Evolutionary conservation across 164 flowering plant species (phyloP).

Genomic region (Aristolochia fimbriata): DNA sequence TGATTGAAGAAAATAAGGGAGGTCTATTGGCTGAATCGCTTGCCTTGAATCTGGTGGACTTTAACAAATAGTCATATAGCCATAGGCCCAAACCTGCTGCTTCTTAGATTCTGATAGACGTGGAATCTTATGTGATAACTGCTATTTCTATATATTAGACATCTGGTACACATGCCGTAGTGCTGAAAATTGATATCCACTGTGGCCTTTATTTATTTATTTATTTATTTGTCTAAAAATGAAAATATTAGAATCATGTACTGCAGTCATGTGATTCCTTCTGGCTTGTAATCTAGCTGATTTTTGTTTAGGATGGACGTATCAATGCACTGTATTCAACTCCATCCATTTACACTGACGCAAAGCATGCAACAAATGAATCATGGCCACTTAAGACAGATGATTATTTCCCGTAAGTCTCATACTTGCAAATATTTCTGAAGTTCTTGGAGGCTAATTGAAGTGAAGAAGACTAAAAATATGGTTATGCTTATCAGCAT

Average conservation of each 20-base stretch:
- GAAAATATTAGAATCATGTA: background rate
- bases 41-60: no score
- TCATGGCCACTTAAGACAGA: conserved; percentile 86
- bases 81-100: no score
- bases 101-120: no score
- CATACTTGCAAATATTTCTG: background rate
- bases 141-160: no score
- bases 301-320: conserved; percentile 76
- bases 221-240: background rate
- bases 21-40: no score
- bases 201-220: background rate
- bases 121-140: no score
- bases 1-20: no score
- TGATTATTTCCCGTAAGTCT: conserved; percentile 88
- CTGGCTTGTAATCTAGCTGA: background rate
- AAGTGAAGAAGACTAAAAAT: no score
- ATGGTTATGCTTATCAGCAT: no score
- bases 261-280: background rate
- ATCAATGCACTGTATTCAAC: conserved; percentile 93
- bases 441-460: background rate
- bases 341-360: conserved; percentile 87
- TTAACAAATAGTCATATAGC: no score
- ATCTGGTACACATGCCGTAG: no score
- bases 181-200: no score
- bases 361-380: conserved; percentile 57